phyloP scores from a whole-genome alignment of 306 rosid genomes.

The Vigna nakashimae region DNA sequence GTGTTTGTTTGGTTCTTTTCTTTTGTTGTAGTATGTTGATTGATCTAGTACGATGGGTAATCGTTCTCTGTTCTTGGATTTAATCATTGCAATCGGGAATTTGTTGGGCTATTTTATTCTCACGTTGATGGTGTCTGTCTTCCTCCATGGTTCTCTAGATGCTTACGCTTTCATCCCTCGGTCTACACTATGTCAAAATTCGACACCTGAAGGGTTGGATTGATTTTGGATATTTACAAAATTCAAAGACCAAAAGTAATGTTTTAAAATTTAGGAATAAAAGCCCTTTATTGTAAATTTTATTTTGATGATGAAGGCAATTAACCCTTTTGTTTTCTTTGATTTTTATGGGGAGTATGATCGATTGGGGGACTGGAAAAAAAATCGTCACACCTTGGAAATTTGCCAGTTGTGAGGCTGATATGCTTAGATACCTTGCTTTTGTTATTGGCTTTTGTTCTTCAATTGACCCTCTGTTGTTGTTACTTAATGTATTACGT shows the following conservation, averaged over 20 bases:
- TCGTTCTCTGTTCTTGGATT: neutral
- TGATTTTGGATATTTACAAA: neutral
- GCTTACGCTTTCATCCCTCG: neutral
- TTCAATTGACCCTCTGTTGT: neutral
- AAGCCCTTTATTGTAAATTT: neutral
- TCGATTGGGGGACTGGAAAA: neutral
- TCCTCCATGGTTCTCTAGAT: neutral
- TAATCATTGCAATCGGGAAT: neutral
- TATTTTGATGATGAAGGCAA: neutral
- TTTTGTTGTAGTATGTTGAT: neutral
- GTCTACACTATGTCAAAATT: too few species aligned
- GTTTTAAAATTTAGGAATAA: neutral
- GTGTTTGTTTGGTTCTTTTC: neutral
- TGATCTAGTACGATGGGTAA: neutral
- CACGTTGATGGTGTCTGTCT: neutral
- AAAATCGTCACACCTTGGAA: neutral
- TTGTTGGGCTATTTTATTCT: neutral
- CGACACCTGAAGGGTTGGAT: too few species aligned
- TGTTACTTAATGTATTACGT: neutral
- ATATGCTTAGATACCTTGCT: conserved; percentile 6
- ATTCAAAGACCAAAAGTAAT: neutral
- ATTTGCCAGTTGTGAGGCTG: neutral
- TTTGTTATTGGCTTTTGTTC: neutral
- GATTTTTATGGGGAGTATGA: neutral
- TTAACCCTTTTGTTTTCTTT: neutral